Conservation (phyloP, 495 filamentous ascomycete species). For the Hyaloscypha finlandica region DNA sequence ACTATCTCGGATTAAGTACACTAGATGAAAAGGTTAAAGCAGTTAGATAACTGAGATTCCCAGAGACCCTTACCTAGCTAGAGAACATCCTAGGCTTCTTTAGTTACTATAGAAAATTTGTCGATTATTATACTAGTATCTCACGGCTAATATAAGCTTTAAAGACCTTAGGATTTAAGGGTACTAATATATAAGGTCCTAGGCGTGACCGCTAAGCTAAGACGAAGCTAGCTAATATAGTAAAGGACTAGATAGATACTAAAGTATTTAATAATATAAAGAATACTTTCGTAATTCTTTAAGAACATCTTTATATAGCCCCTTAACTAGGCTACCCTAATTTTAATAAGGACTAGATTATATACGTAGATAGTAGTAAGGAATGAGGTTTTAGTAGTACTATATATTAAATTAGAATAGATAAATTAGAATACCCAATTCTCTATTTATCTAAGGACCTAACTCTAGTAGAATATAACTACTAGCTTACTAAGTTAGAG, state of each 20-base stretch:
- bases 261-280: neutral
- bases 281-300: neutral
- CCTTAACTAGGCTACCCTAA: neutral
- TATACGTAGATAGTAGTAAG: neutral
- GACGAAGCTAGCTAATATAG: too few species aligned
- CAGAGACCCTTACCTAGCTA: conserved; percentile 3
- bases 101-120: conserved; percentile 18
- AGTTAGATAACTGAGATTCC: neutral
- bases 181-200: neutral
- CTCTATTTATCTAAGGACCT: neutral
- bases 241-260: too few species aligned
- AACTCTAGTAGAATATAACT: neutral
- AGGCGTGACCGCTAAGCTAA: too few species aligned
- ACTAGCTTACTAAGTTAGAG: neutral
- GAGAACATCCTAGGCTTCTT: conserved; percentile 12
- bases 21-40: conserved; percentile 14
- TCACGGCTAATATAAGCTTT: neutral
- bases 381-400: neutral
- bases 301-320: neutral
- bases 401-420: neutral
- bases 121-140: conserved; percentile 4
- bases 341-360: neutral
- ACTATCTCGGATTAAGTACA: conserved; percentile 10
- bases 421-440: neutral
- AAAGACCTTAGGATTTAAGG: conserved; percentile 5